Evolutionary conservation across 2,329 filamentous ascomycete genomes (phyloP), one percentile per base, ranked within the genome.

Genomic region (Sporothrix variecibatus): DNA sequence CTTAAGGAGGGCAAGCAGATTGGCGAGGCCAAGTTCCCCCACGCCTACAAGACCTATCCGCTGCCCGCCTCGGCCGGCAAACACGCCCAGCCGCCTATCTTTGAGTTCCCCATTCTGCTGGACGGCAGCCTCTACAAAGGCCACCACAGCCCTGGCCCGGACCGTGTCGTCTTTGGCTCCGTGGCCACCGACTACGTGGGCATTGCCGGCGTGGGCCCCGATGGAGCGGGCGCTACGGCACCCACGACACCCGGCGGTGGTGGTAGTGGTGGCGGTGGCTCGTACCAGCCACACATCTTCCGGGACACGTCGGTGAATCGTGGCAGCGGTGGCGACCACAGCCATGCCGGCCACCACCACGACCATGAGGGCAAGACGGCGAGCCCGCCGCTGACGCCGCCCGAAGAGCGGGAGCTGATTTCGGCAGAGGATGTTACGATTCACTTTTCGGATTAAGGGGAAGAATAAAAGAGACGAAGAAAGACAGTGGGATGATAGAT

Each of bases 101-200:
- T 77, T 34, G 71, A 72, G n/a, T 77, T 76, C 46, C 76, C 76
- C 71, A 73, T 77, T 15, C 58, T 72, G 40, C 43, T 58, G 38
- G 71, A 70, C 15, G 62, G 68, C 26, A 71, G 26, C 60, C 51
- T 73, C 28, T 75, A 75, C 46, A 73, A 74, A 20, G 76, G 74
- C 71, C 64, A 46, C 28, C n/a, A 2, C 51, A 53, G 26, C 38
- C 40, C 73, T 17, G 73, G 74, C 20, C 34, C 71, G 0, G 76
- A 77, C 73, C 75, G 74, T 26, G 75, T 77, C 20, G 75, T 76
- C 2, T 76, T 77, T 46, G 76, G 75, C n/a, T 76, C 75, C 2
- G 76, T 77, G 23, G 17, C 65, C 53, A 75, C 64, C 64, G 76
- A 75, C 31, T 77, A 73, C 60, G 68, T 75, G 46, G 76, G 71